Percentiles rank a stretch among this genome's conserved stretches.
Conservation (phyloP, 371 early-diverging fungal genomes). For the Conidiobolus incongruus region DNA sequence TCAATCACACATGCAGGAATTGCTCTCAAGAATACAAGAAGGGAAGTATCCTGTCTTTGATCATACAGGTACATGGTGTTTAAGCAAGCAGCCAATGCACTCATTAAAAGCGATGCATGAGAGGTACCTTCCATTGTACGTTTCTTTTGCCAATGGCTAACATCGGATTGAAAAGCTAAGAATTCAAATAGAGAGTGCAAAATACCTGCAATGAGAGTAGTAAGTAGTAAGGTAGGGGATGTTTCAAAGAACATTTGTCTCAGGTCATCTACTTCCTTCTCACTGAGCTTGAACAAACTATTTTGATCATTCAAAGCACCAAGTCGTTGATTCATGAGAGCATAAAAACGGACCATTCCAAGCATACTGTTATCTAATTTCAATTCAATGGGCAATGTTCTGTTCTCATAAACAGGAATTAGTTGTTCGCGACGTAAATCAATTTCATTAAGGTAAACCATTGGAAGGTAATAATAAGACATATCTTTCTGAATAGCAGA, state of each 20-base stretch:
- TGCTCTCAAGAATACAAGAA: constrained; percentile 15
- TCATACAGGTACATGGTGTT: constrained; percentile 36
- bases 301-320: neutral
- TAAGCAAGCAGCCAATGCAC: constrained; percentile 23
- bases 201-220: constrained; percentile 36
- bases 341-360: no score
- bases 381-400: no score
- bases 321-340: neutral
- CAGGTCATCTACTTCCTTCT: constrained; percentile 16
- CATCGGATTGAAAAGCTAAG: constrained; percentile 52
- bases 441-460: no score
- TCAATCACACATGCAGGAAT: constrained; percentile 9
- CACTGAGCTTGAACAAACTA: constrained; percentile 9
- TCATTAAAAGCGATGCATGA: constrained; percentile 26
- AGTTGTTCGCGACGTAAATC: no score
- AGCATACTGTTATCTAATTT: no score
- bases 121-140: constrained; percentile 30
- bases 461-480: no score
- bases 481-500: no score
- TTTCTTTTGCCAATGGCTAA: constrained; percentile 23
- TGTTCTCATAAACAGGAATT: no score
- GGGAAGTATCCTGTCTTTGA: constrained; percentile 16
- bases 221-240: constrained; percentile 18
- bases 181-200: constrained; percentile 50
- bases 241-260: constrained; percentile 22